A percentile compares a stretch with the other conserved stretches of the same genome.
phyloP scores from a whole-genome alignment of 768 basidiomycete genomes.

The Dendrothele bispora region DNA sequence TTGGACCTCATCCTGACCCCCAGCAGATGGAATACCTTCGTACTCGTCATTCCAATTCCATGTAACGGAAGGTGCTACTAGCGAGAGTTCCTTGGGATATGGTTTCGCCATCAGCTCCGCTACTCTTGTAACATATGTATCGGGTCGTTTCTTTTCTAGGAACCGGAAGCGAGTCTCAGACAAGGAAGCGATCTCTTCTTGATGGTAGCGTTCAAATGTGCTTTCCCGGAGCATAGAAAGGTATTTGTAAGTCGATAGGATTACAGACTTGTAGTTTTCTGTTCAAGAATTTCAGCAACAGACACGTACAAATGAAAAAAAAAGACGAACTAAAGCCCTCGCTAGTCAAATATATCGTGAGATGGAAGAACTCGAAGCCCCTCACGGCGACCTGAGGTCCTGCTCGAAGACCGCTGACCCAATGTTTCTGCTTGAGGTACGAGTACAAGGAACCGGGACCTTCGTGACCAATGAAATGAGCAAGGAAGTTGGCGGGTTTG shows the following conservation, averaged over 20 bases:
- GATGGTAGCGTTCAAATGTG: constrained; percentile 61
- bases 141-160: constrained; percentile 78
- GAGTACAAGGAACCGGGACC: constrained; percentile 90
- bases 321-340: constrained; percentile 77
- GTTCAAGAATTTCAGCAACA: constrained; percentile 9
- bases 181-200: constrained; percentile 73
- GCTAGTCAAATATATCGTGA: constrained; percentile 77
- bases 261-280: constrained; percentile 78
- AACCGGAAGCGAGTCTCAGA: constrained; percentile 81
- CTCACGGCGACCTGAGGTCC: constrained; percentile 72
- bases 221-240: constrained; percentile 66
- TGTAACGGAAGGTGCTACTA: constrained; percentile 69
- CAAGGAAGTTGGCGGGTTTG: constrained; percentile 75
- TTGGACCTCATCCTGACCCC: constrained; percentile 53
- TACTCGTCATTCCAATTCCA: constrained; percentile 69
- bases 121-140: constrained; percentile 76
- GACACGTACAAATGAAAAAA: constrained; percentile 3
- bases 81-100: constrained; percentile 71
- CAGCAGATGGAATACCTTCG: constrained; percentile 24
- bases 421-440: constrained; percentile 86
- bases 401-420: constrained; percentile 74
- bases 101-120: constrained; percentile 79
- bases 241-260: constrained; percentile 77
- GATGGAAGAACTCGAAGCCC: constrained; percentile 88
- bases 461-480: constrained; percentile 89